phyloP scores from a whole-genome alignment of 2,329 filamentous ascomycete genomes.

The Pseudogymnoascus sp. region DNA sequence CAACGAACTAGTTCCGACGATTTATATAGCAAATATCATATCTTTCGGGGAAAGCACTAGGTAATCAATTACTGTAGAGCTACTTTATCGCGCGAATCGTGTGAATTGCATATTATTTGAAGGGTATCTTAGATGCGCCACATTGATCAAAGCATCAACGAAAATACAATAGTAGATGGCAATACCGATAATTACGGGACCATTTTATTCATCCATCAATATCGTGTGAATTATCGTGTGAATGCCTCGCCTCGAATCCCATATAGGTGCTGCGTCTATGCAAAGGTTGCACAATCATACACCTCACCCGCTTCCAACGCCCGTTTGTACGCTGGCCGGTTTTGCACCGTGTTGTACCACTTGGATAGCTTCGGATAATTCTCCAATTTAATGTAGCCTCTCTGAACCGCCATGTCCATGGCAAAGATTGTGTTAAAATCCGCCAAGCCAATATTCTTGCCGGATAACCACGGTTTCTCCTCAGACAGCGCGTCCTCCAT shows the following conservation, averaged over 20 bases:
- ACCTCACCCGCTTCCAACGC: slow-evolving; percentile 16
- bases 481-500: slow-evolving; percentile 24
- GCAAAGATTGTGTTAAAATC: neutral
- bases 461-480: slow-evolving; percentile 24
- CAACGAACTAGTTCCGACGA: no score
- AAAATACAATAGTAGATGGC: neutral
- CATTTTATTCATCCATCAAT: neutral
- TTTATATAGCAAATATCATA: no score
- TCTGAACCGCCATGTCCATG: neutral
- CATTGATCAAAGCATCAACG: neutral
- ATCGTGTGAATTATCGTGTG: neutral
- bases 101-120: neutral
- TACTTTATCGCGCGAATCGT: no score
- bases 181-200: neutral
- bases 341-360: slow-evolving; percentile 21
- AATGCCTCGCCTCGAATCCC: neutral
- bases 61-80: no score
- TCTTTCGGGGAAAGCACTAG: neutral
- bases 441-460: slow-evolving; percentile 2
- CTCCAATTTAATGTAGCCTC: slow-evolving; percentile 19
- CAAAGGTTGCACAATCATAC: slow-evolving; percentile 15
- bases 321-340: slow-evolving; percentile 17
- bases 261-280: neutral
- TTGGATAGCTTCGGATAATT: slow-evolving; percentile 21
- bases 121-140: neutral